Percentiles rank a stretch among this genome's conserved stretches.
These are phyloP conservation scores for Podila epigama DNA, from an alignment of 192 early-diverging fungal species.

Conservation along the genomic window DNA sequence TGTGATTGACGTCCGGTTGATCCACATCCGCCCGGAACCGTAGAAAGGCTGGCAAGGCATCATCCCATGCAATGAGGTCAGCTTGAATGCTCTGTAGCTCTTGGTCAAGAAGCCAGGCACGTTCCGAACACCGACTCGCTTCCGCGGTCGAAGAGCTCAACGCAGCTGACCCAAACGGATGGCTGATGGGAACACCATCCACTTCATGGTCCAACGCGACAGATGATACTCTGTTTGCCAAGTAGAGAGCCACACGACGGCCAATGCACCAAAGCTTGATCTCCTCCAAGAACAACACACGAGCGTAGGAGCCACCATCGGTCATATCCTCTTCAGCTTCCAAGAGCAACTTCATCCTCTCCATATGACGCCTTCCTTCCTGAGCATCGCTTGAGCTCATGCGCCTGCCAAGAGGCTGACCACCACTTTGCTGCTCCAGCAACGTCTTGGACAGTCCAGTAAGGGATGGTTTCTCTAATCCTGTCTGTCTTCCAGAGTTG, in stretches of 20 bases:
- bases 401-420: constrained; percentile 14
- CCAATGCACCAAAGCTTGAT: constrained; percentile 44
- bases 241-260: constrained; percentile 28
- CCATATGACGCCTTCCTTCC: constrained; percentile 32
- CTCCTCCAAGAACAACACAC: constrained; percentile 40
- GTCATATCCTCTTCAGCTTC: constrained; percentile 40
- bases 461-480: constrained; percentile 2
- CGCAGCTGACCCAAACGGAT: constrained; percentile 6
- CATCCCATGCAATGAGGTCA: constrained; percentile 42
- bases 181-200: not conserved
- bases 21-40: constrained; percentile 36
- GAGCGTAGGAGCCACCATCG: constrained; percentile 36
- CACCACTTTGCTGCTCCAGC: constrained; percentile 27
- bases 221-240: not conserved
- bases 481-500: not conserved
- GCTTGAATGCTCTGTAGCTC: constrained; percentile 38
- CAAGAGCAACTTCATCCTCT: constrained; percentile 38
- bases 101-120: constrained; percentile 37
- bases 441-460: constrained; percentile 17
- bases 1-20: constrained; percentile 28
- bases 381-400: not conserved
- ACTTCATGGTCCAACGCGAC: not conserved
- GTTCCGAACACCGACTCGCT: constrained; percentile 37
- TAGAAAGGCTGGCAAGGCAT: constrained; percentile 5
- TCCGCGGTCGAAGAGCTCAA: constrained; percentile 11